Conservation (phyloP, 306 rosid species). For the Arachis hypogaea region DNA sequence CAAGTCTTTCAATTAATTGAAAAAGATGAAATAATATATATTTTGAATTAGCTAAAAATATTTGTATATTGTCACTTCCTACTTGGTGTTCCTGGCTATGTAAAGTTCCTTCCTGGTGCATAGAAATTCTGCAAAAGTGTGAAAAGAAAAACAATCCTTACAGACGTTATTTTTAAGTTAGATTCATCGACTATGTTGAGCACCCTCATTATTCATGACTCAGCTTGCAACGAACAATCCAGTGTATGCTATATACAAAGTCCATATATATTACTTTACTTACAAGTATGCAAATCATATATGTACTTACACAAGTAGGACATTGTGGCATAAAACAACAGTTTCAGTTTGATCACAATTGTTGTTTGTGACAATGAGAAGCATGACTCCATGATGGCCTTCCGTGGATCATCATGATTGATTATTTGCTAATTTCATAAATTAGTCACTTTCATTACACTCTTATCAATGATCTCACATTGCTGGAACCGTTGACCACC, state of each 20-base stretch:
- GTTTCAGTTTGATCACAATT: slow-evolving; percentile 21
- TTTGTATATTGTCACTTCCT: slow-evolving; percentile 7
- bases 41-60: not conserved
- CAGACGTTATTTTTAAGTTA: slow-evolving; percentile 35
- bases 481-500: slow-evolving; percentile 26
- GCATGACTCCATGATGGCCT: slow-evolving; percentile 34
- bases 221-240: slow-evolving; percentile 17
- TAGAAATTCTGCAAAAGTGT: slow-evolving; percentile 7
- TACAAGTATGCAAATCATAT: slow-evolving; percentile 26
- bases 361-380: slow-evolving; percentile 32
- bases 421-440: slow-evolving; percentile 30
- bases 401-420: not conserved
- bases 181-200: slow-evolving; percentile 34
- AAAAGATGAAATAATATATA: not conserved
- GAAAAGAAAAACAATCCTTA: slow-evolving; percentile 14
- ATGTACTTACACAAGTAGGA: slow-evolving; percentile 44
- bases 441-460: slow-evolving; percentile 35
- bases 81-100: not conserved
- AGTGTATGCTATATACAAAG: slow-evolving; percentile 46
- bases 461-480: slow-evolving; percentile 20
- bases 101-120: not conserved
- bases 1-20: not conserved
- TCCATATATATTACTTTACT: slow-evolving; percentile 46
- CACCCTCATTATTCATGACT: slow-evolving; percentile 29
- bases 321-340: slow-evolving; percentile 30